Evolutionary conservation across 169 alveolate species (phyloP).

Genomic region (Cryptosporidium bovis): DNA sequence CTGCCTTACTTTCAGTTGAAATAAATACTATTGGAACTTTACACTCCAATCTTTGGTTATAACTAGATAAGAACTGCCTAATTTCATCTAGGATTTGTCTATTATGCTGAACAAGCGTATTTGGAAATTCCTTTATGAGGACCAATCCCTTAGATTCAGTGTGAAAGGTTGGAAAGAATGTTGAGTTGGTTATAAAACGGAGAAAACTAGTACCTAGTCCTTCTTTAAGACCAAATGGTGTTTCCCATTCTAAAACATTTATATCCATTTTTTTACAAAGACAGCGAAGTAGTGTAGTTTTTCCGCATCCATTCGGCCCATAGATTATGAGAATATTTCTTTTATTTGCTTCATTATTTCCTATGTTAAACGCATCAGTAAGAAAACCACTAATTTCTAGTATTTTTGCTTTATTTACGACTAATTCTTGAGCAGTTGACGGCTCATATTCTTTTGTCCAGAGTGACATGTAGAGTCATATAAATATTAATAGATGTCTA

Average conservation of each 20-base stretch:
- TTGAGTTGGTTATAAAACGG: constrained; percentile 51
- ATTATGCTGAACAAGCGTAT: constrained; percentile 30
- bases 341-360: background rate
- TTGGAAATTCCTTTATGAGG: constrained; percentile 62
- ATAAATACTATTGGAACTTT: constrained; percentile 53
- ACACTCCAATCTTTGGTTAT: background rate
- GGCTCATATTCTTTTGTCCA: constrained; percentile 65
- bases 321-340: constrained; percentile 13
- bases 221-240: constrained; percentile 33
- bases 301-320: constrained; percentile 62
- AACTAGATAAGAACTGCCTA: constrained; percentile 21
- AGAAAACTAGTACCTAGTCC: constrained; percentile 63
- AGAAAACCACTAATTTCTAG: constrained; percentile 16
- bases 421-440: constrained; percentile 34
- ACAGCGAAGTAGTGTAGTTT: constrained; percentile 43
- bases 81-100: constrained; percentile 14
- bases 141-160: background rate
- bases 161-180: constrained; percentile 2
- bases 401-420: constrained; percentile 34
- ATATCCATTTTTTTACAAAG: constrained; percentile 22
- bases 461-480: constrained; percentile 20
- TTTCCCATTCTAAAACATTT: constrained; percentile 57
- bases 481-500: background rate
- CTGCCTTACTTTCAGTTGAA: constrained; percentile 16
- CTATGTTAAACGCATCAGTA: background rate